Base-by-base conservation (phyloP, 2,329 filamentous ascomycete species). In the Ophiocordyceps camponoti-leonardi region DNA sequence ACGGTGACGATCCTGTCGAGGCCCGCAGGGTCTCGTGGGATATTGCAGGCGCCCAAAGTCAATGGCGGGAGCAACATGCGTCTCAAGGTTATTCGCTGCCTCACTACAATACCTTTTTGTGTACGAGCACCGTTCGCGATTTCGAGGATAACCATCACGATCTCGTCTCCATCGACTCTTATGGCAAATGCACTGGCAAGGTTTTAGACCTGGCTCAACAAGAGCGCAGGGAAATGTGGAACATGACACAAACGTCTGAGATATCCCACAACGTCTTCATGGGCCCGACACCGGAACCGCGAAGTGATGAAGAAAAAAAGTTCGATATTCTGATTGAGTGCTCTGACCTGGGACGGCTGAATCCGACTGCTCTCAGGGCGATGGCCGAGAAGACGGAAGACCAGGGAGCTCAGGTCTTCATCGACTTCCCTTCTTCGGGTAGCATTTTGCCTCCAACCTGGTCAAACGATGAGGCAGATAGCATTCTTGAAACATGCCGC, bases 351-450 rank as follows among this genome's bases (percentile, higher is more conserved):
- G 88, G 87, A 2, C 78, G 80, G 42, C 70, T 95, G 13, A 82
- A 88, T 49, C 71, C 79, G 0, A 69, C 70, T n/a, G 71, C 74
- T 6, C 66, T 95, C 42, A 70, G 75, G 47, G 66, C 72, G 44
- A 67, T 88, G 47, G 72, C 77, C 28, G 73, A 81, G 52, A 64
- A 73, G 47, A 56, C 72, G 1, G 62, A 71, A 42, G 64, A 67
- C 13, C 62, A 65, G 6, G 55, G 54, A 33, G 59, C 56, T 31
- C 56, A 56, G 26, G 53, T 50, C 6, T 58, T 58, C 23, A 55
- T 63, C n/a, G 83, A 94, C 52, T 96, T 96, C 49, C 90, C 90
- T 1, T 92, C 87, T 0, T 95, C 90, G 1, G 92, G 92, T n/a
- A 93, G 86, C 54, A 84, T 96, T 46, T 72, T 90, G 54, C 81